Base-by-base conservation (phyloP, 2,329 filamentous ascomycete genomes). In the Nemania serpens region DNA sequence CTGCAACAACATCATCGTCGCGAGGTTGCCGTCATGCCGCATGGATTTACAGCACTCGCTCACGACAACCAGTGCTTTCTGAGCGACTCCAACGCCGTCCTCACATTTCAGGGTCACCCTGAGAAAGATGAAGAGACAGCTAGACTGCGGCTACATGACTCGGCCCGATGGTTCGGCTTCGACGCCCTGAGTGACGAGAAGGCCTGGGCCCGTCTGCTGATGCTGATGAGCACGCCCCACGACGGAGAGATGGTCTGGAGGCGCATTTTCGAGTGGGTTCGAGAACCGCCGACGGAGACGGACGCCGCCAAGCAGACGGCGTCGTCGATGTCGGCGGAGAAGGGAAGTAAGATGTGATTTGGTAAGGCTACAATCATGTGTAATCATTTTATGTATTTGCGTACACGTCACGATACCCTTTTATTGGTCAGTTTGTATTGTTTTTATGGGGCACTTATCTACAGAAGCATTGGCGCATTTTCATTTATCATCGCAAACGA, bases 21-120 rank as follows among this genome's bases (percentile, higher is more conserved):
- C 11, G 76, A 76, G 45, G 75, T 80, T 7, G 71, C 37, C 29
- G 43, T 39, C 5, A 46, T 37, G 36, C 59, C 59, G 36, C 34
- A 58, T 34, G 53, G 56, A 20, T 65, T 63, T 11, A 41, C 34
- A 15, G n/a, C 11, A 2, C 60, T 65, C 10, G 57, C 57, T 6
- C 46, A 70, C 25, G 71, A 71, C 5, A 75, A 76, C 63, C 76
- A 81, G 63, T 70, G 70, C 15, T 75, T 80, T 45, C 54, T 79
- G 7, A 77, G 74, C 51, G 69, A 75, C 54, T 70, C 68, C 55
- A 76, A 76, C 55, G 74, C 71, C 3, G 74, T 80, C 48, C 66
- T 80, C 41, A 78, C 77, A 0, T 77, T 81, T 45, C 79, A 81
- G 62, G 78, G 77, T 0, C 79, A 81, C 58, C 79, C 78, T 0